These are phyloP conservation scores for Beta corolliflora DNA, from an alignment of 179 eudicot genomes.

Conservation along the genomic window DNA sequence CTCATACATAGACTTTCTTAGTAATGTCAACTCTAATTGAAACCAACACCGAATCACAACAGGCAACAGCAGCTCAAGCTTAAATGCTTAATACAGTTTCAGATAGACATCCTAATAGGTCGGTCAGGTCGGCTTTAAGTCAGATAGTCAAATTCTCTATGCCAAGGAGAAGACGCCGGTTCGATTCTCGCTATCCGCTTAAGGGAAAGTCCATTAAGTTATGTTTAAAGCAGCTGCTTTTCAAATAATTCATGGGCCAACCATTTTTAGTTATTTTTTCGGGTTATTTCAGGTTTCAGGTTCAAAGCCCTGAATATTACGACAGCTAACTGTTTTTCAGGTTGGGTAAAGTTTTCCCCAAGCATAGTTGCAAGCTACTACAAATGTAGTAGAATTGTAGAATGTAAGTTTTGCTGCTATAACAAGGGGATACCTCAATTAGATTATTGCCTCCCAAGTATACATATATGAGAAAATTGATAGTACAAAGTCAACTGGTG, in stretches of 20 bases:
- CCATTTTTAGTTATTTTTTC: too few relatives aligned
- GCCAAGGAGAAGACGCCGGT: too few relatives aligned
- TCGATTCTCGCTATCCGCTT: too few relatives aligned
- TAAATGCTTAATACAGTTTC: neutral
- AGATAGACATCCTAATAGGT: neutral
- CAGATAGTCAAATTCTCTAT: neutral
- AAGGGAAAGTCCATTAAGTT: too few relatives aligned
- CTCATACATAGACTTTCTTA: neutral
- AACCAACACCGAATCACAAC: neutral
- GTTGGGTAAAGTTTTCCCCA: neutral
- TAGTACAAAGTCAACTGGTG: neutral
- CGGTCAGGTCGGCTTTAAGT: neutral
- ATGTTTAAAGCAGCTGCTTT: too few relatives aligned
- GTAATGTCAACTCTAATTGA: constrained; percentile 8
- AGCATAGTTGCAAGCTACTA: neutral
- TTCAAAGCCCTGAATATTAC: neutral
- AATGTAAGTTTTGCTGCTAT: neutral
- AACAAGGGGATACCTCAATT: neutral
- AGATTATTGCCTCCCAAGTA: neutral
- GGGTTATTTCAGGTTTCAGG: too few relatives aligned
- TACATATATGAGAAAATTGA: neutral
- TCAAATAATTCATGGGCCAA: too few relatives aligned
- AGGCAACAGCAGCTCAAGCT: neutral
- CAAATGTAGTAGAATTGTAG: neutral
- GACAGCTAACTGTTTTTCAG: neutral